phyloP scores from a whole-genome alignment of 768 basidiomycete species.

The Termitomyces sp. region DNA sequence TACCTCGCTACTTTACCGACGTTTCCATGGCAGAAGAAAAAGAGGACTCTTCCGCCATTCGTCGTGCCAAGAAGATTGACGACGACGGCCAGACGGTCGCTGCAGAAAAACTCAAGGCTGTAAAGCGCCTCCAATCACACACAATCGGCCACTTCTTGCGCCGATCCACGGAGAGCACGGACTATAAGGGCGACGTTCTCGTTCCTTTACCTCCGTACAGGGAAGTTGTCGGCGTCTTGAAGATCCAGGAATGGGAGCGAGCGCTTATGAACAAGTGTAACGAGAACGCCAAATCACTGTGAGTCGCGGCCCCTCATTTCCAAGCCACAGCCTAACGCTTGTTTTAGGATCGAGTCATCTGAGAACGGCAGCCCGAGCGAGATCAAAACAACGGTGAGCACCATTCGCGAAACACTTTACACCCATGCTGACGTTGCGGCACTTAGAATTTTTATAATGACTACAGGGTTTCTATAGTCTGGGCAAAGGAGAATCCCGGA shows the following conservation, averaged over 20 bases:
- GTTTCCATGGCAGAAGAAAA: constrained; percentile 17
- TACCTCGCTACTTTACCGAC: constrained; percentile 18
- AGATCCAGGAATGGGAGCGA: not conserved
- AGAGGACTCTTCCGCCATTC: constrained; percentile 2
- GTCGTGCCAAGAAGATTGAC: constrained; percentile 9
- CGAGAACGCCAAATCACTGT: not conserved
- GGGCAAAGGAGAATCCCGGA: not conserved
- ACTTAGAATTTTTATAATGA: not conserved
- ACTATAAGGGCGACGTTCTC: not conserved
- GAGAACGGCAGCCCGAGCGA: not conserved
- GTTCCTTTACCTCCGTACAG: constrained; percentile 1
- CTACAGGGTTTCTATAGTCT: not conserved
- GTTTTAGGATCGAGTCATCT: not conserved
- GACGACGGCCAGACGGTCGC: constrained; percentile 6
- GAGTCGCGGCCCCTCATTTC: too few relatives aligned
- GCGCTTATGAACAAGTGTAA: constrained; percentile 1
- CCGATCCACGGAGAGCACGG: not conserved
- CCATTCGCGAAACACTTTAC: not conserved
- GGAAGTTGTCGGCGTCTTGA: constrained; percentile 1
- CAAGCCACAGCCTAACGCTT: not conserved
- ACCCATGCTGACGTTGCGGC: not conserved
- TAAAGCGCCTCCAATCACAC: constrained; percentile 7
- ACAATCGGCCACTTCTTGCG: constrained; percentile 5
- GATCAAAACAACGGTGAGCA: not conserved
- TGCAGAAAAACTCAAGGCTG: not conserved